Evolutionary conservation across 2,329 filamentous ascomycete species (phyloP), one percentile per base, ranked within the genome.

Genomic region (Alternaria gaisen): DNA sequence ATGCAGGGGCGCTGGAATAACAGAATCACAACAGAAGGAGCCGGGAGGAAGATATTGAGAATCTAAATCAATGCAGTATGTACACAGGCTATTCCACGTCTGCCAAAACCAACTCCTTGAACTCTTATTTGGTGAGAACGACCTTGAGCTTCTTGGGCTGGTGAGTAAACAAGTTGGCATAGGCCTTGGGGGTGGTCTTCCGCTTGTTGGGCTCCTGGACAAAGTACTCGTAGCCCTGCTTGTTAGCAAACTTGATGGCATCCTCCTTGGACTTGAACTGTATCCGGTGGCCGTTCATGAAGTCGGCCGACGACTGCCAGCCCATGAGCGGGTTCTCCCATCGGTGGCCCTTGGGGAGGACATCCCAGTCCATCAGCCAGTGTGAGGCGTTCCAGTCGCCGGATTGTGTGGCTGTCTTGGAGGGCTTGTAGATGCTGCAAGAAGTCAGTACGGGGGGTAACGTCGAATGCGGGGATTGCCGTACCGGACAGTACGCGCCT

Each of bases 251-350:
- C 60, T 86, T 84, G 74, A 99, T 94, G 67, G 95, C 95, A 72
- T 97, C 94, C 79, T 98, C 93, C 85, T 97, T 98, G 72, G 85
- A 86, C 80, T 91, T 91, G 86, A 99, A 99, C 80, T 90, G 90
- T 73, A 99, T 81, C 78, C 93, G 88, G 50, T 93, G 97, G 75
- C 93, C 94, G 80, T 99, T 94, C 93, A 99, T 95, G 77, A 88
- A 88, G 80, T 99, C 95, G 57, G 87, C 94, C 18, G 93, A 96
- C 24, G 94, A 98, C 79, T 97, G 94, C 96, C 96, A 99, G 63
- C 95, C 95, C 88, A 99, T 99, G 79, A 99, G 82, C 47, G 91
- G 92, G 82, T 99, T 99, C 84, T 99, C 95, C 96, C 95, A 99
- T 72, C 95, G 88, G 81, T 97, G 92, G 63, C 95, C 95, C 83